These are phyloP conservation scores for Naganishia onofrii DNA, from an alignment of 768 basidiomycete species.

Conservation along the genomic window DNA sequence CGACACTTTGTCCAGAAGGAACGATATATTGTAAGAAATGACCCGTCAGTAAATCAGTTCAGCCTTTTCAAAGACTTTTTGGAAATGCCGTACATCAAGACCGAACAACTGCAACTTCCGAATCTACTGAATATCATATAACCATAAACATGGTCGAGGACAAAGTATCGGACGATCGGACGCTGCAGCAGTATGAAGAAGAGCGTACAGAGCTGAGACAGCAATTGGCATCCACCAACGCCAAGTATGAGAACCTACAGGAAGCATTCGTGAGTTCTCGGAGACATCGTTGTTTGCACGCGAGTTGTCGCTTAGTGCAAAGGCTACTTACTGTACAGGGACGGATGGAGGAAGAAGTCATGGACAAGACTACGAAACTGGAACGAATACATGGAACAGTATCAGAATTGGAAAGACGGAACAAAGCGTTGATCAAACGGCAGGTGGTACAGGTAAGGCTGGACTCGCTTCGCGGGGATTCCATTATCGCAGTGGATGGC, in stretches of 20 bases:
- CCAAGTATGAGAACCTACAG: background rate
- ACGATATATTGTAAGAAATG: no score
- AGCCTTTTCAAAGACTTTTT: background rate
- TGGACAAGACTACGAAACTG: conserved; percentile 38
- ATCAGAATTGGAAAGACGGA: conserved; percentile 34
- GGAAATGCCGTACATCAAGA: background rate
- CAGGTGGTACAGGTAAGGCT: conserved; percentile 44
- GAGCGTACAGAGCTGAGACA: background rate
- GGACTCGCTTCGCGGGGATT: background rate
- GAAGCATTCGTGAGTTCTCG: background rate
- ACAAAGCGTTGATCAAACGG: conserved; percentile 39
- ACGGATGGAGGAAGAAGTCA: conserved; percentile 41
- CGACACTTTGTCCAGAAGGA: no score
- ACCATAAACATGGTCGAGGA: background rate
- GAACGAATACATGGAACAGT: conserved; percentile 36
- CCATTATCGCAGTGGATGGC: background rate
- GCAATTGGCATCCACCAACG: background rate
- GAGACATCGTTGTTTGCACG: no score
- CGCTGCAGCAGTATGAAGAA: conserved; percentile 2
- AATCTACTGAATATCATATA: background rate
- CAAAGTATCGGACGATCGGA: background rate
- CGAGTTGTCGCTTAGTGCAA: no score
- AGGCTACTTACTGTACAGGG: background rate
- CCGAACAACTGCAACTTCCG: background rate
- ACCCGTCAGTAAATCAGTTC: background rate